These are phyloP conservation scores for Davidsoniella virescens DNA, from an alignment of 2,329 filamentous ascomycete species.

Conservation along the genomic window DNA sequence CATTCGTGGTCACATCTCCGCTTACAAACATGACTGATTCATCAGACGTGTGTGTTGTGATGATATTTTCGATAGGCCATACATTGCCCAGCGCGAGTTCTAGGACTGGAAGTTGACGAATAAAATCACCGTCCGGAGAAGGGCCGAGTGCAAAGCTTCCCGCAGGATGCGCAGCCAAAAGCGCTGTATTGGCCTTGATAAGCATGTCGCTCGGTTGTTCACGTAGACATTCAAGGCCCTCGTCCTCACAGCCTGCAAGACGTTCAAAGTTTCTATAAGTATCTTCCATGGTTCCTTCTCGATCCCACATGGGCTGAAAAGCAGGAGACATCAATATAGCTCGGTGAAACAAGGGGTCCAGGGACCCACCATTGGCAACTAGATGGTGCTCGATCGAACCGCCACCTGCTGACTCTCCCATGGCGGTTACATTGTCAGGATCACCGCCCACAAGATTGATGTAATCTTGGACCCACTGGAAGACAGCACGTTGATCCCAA, in stretches of 20 bases:
- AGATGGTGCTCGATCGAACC: slow-evolving; percentile 34
- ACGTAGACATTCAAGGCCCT: slow-evolving; percentile 19
- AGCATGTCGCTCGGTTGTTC: slow-evolving; percentile 15
- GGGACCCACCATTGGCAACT: slow-evolving; percentile 26
- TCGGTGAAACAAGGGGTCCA: slow-evolving; percentile 26
- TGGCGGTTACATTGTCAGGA: slow-evolving; percentile 27
- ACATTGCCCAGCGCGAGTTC: slow-evolving; percentile 19
- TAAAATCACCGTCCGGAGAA: slow-evolving; percentile 19
- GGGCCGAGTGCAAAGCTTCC: slow-evolving; percentile 21
- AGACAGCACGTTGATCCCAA: slow-evolving; percentile 27
- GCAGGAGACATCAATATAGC: slow-evolving; percentile 22
- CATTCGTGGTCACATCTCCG: slow-evolving; percentile 19
- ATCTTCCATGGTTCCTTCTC: slow-evolving; percentile 17
- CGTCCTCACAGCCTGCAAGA: slow-evolving; percentile 19
- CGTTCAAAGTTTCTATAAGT: slow-evolving; percentile 20
- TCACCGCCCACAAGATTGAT: slow-evolving; percentile 32
- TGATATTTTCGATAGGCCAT: slow-evolving; percentile 17
- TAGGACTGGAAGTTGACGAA: slow-evolving; percentile 20
- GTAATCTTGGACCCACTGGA: slow-evolving; percentile 33
- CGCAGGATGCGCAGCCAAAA: slow-evolving; percentile 16
- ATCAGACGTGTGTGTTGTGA: slow-evolving; percentile 20
- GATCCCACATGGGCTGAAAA: slow-evolving; percentile 22
- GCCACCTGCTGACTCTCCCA: slow-evolving; percentile 35
- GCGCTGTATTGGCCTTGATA: slow-evolving; percentile 17
- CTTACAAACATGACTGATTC: slow-evolving; percentile 20